Conservation (phyloP, 169 alveolate genomes). For the Plasmodium chabaudi region DNA sequence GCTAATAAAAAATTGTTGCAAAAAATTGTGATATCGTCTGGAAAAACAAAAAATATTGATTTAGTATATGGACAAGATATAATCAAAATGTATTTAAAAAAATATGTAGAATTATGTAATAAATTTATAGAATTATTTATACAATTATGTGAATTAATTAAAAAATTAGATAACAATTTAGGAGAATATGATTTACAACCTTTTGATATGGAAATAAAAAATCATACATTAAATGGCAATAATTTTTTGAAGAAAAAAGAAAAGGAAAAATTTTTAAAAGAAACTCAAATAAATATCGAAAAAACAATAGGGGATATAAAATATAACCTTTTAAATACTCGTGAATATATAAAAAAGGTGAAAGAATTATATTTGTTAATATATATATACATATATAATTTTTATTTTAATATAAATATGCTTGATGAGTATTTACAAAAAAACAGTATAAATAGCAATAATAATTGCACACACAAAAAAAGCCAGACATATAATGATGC, state of each 20-base stretch:
- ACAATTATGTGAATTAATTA: conserved; percentile 9
- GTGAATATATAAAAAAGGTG: conserved; percentile 7
- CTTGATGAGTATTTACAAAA: conserved; percentile 2
- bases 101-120: conserved; percentile 39
- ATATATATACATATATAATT: conserved; percentile 26
- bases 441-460: background rate
- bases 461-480: background rate
- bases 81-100: conserved; percentile 25
- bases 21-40: background rate
- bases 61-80: background rate
- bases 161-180: background rate
- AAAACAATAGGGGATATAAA: conserved; percentile 12
- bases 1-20: background rate
- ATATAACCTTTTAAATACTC: conserved; percentile 5
- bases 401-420: conserved; percentile 9
- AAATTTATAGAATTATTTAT: conserved; percentile 36
- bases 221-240: background rate
- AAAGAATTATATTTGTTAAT: conserved; percentile 50
- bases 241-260: conserved; percentile 47
- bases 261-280: conserved; percentile 19
- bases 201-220: conserved; percentile 6
- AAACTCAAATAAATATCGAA: conserved; percentile 23
- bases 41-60: conserved; percentile 15
- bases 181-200: background rate
- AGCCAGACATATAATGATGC: too few relatives aligned